Conservation (phyloP, 2,329 filamentous ascomycete genomes). For the Talaromyces sp. region DNA sequence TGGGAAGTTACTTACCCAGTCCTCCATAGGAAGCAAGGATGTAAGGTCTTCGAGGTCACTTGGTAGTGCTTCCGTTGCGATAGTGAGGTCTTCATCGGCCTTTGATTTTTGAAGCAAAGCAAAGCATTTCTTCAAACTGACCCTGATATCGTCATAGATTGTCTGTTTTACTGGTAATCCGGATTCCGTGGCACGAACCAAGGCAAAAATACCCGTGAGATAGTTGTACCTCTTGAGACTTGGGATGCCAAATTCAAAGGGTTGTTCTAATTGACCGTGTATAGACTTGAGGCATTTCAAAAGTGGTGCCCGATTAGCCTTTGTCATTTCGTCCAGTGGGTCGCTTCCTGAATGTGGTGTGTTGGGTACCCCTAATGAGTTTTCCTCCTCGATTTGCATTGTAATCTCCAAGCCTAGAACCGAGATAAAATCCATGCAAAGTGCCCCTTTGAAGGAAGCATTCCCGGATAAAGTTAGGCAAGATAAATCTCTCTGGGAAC, state of each 20-base stretch:
- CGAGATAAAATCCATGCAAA: conserved; percentile 20
- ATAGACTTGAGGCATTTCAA: conserved; percentile 17
- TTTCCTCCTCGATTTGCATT: conserved; percentile 21
- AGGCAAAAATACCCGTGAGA: conserved; percentile 7
- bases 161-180: conserved; percentile 13
- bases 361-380: background rate
- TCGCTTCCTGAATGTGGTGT: conserved; percentile 5
- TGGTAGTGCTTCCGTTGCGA: background rate
- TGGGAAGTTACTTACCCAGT: background rate
- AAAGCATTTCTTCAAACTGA: conserved; percentile 11
- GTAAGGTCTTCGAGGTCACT: conserved; percentile 1
- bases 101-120: conserved; percentile 8
- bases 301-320: conserved; percentile 14
- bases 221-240: conserved; percentile 12
- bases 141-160: conserved; percentile 10
- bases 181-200: conserved; percentile 13
- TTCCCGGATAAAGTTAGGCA: conserved; percentile 14
- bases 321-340: conserved; percentile 11
- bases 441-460: conserved; percentile 18
- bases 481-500: conserved; percentile 13
- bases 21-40: conserved; percentile 2
- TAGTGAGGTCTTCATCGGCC: background rate
- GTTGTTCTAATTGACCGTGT: conserved; percentile 17
- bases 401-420: conserved; percentile 19
- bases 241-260: conserved; percentile 15